Evolutionary conservation across 2,329 filamentous ascomycete species (phyloP).

Genomic region (Fonsecaea pugnacius): DNA sequence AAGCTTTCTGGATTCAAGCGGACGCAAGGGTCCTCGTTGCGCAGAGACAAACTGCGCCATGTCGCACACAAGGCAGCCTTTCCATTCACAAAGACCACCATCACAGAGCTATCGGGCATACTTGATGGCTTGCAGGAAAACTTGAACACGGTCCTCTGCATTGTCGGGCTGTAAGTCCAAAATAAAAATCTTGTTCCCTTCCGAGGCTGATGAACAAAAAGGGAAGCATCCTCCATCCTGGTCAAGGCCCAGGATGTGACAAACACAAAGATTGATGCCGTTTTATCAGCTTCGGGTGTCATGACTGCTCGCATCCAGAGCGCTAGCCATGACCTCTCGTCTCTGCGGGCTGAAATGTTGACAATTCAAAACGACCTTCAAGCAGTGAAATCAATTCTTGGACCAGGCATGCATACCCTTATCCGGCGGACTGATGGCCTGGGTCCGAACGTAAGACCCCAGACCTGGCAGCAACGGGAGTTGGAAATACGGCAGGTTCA

Average conservation of each 20-base stretch:
- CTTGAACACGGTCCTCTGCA: conserved; percentile 12
- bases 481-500: not conserved
- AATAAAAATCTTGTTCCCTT: not conserved
- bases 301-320: conserved; percentile 3
- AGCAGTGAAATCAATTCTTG: not conserved
- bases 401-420: not conserved
- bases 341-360: not conserved
- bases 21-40: conserved; percentile 7
- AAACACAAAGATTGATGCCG: conserved; percentile 10
- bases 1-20: conserved; percentile 10
- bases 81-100: conserved; percentile 9
- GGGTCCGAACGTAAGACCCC: not conserved
- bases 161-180: conserved; percentile 6
- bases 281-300: not conserved
- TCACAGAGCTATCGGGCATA: conserved; percentile 6
- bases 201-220: not conserved
- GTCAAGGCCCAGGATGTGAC: not conserved
- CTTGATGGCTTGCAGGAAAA: conserved; percentile 14
- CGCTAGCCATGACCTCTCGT: not conserved
- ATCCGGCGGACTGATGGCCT: not conserved
- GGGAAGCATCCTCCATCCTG: not conserved
- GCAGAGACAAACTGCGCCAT: conserved; percentile 4
- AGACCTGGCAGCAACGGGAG: not conserved
- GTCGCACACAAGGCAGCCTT: conserved; percentile 9
- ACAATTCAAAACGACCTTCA: not conserved